These are phyloP conservation scores for Periglandula ipomoeae DNA, from an alignment of 2,329 filamentous ascomycete species.

Conservation along the genomic window DNA sequence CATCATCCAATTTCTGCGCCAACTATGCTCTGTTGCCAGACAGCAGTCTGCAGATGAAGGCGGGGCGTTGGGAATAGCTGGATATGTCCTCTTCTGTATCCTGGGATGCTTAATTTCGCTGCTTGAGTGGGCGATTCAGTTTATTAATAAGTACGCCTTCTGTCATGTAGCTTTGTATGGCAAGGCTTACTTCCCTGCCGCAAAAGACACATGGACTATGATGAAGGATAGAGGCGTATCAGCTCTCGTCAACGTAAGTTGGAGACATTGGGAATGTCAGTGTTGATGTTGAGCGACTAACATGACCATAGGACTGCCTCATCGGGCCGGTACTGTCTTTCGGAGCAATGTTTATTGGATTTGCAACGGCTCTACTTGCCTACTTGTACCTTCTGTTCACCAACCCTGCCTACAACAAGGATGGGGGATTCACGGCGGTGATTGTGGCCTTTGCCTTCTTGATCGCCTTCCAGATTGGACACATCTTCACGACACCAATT, in stretches of 20 bases:
- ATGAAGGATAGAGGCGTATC: conserved; percentile 89
- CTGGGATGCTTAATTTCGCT: conserved; percentile 68
- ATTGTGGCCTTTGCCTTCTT: conserved; percentile 80
- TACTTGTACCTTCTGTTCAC: conserved; percentile 85
- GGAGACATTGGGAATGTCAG: accelerated
- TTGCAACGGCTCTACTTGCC: conserved; percentile 68
- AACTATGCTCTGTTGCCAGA: conserved; percentile 71
- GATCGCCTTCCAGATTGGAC: conserved; percentile 81
- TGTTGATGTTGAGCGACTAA: conserved; percentile 10
- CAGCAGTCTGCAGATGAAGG: conserved; percentile 56
- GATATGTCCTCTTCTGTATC: conserved; percentile 64
- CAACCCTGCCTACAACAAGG: conserved; percentile 64
- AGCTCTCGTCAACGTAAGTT: conserved; percentile 61
- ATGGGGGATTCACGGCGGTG: conserved; percentile 62
- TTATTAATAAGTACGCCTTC: conserved; percentile 88
- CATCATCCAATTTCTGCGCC: conserved; percentile 75
- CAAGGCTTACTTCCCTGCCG: conserved; percentile 75
- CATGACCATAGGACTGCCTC: conserved; percentile 53
- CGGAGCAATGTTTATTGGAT: conserved; percentile 75
- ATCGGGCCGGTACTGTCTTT: conserved; percentile 66
- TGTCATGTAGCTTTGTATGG: conserved; percentile 90
- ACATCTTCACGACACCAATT: conserved; percentile 82
- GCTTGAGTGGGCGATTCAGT: conserved; percentile 70
- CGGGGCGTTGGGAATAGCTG: conserved; percentile 60
- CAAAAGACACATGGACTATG: conserved; percentile 85